Base-by-base conservation (phyloP, 495 filamentous ascomycete species). In the Penicillium maclennaniae region DNA sequence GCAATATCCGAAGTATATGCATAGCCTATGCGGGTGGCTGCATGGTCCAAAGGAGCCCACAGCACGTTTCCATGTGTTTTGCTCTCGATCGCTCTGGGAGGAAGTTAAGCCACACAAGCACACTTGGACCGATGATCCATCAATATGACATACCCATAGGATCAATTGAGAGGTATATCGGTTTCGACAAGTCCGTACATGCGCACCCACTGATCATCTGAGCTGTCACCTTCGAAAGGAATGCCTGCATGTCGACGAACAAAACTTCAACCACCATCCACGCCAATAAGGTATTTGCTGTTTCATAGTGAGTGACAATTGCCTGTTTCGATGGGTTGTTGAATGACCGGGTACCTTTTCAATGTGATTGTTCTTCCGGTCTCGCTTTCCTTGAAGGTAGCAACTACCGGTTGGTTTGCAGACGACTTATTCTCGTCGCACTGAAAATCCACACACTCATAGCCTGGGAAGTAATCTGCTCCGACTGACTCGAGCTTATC, bases 11-110 rank as follows among this genome's bases (percentile, higher is more conserved):
- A 64, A 6, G 77, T 79, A 43, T 79, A 78, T 0, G 76, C 75
- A 56, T 76, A 84, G n/a, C 81, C 78, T 40, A 83, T 77, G 5
- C 77, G 58, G 1, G 73, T 79, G 3, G 55, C 61, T 17, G 70
- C 75, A 52, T 76, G 78, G 56, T 79, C 78, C 7, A 78, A 60
- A 19, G 69, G 70, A 7, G 69, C 70, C 77, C 76, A 81, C 4
- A 81, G 66, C 8, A 81, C 72, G 51, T 76, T 75, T 1, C 78
- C 77, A 57, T 81, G 75, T 0, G 69, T 80, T 21, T 68, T 73
- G 21, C 27, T 31, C 27, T 31, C 27, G 10, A 31, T 31, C 27
- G 27, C 71, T 77, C 53, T 81, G 72, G 39, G 81, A 77, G 0
- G 8, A 31, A 8, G 27, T 31, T 31, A 31, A 7, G 27, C 27